A percentile compares a stretch with the other conserved stretches of the same genome.
Evolutionary conservation across 2,329 filamentous ascomycete genomes (phyloP).

Genomic region (Colletotrichum caudatum): DNA sequence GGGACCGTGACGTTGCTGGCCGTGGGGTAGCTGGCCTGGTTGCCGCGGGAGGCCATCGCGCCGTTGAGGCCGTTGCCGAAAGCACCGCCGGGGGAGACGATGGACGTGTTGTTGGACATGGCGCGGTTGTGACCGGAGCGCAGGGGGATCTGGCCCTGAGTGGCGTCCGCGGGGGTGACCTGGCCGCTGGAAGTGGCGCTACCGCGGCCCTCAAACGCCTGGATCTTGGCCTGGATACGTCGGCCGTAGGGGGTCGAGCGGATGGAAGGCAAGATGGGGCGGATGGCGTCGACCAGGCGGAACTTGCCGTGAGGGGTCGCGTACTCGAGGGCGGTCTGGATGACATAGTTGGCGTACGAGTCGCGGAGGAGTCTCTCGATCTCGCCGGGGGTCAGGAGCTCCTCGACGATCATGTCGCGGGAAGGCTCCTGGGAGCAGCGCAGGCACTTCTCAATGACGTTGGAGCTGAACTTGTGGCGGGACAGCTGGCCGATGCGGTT

Average conservation of each 20-base stretch:
- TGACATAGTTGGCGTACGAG: slow-evolving; percentile 96
- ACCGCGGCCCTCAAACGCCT: slow-evolving; percentile 66
- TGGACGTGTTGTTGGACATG: slow-evolving; percentile 55
- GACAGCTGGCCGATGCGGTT: slow-evolving; percentile 79
- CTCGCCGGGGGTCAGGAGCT: slow-evolving; percentile 79
- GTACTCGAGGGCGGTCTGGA: slow-evolving; percentile 94
- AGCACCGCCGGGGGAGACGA: slow-evolving; percentile 49
- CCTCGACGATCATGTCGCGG: slow-evolving; percentile 85
- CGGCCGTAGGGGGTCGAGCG: slow-evolving; percentile 94
- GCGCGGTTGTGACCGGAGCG: slow-evolving; percentile 59
- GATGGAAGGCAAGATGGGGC: slow-evolving; percentile 85
- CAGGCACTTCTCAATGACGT: slow-evolving; percentile 96
- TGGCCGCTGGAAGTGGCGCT: slow-evolving; percentile 61
- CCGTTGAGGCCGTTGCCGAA: slow-evolving; percentile 46
- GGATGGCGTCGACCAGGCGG: slow-evolving; percentile 84
- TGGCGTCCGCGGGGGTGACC: slow-evolving; percentile 64
- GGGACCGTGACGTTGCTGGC: slow-evolving; percentile 50
- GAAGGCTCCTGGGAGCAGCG: slow-evolving; percentile 82
- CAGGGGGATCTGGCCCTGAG: slow-evolving; percentile 66
- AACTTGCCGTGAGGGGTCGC: slow-evolving; percentile 79
- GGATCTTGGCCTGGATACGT: slow-evolving; percentile 91
- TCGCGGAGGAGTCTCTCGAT: slow-evolving; percentile 92
- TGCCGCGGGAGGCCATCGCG: slow-evolving; percentile 49
- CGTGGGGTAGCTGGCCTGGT: slow-evolving; percentile 52
- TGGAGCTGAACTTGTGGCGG: slow-evolving; percentile 99